Evolutionary conservation across 2,329 filamentous ascomycete species (phyloP).

Genomic region (Drechmeria coniospora): DNA sequence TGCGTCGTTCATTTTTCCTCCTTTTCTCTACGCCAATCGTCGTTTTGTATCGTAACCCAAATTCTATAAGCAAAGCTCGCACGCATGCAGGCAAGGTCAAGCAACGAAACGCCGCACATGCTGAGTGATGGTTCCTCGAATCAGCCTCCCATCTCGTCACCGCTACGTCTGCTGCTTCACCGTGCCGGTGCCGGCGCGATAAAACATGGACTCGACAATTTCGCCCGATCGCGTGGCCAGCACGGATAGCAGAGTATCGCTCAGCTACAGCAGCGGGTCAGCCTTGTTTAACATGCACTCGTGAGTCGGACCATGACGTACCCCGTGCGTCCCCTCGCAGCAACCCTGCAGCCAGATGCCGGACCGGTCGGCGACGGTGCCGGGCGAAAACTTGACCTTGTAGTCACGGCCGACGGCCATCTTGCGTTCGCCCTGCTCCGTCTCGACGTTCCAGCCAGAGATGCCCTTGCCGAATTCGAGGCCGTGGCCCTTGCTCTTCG

Average conservation of each 20-base stretch:
- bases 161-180: too few relatives aligned
- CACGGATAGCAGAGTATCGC: conserved; percentile 69
- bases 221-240: conserved; percentile 62
- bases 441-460: conserved; percentile 25
- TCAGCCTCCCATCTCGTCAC: too few relatives aligned
- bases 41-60: too few relatives aligned
- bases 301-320: conserved; percentile 32
- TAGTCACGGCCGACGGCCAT: conserved; percentile 68
- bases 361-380: conserved; percentile 52
- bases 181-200: too few relatives aligned
- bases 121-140: too few relatives aligned
- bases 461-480: conserved; percentile 18
- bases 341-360: conserved; percentile 91
- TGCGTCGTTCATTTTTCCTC: too few relatives aligned
- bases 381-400: conserved; percentile 52
- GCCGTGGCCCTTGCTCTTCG: conserved; percentile 23
- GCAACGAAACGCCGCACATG: too few relatives aligned
- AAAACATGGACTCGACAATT: conserved; percentile 63
- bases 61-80: too few relatives aligned
- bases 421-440: conserved; percentile 23
- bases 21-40: too few relatives aligned
- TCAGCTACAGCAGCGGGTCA: conserved; percentile 36
- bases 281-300: conserved; percentile 4
- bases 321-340: conserved; percentile 82
- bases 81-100: too few relatives aligned